A percentile compares a stretch with the other conserved stretches of the same genome.
Evolutionary conservation across 2,329 filamentous ascomycete species (phyloP).

Genomic region (Aspergillus bombycis): DNA sequence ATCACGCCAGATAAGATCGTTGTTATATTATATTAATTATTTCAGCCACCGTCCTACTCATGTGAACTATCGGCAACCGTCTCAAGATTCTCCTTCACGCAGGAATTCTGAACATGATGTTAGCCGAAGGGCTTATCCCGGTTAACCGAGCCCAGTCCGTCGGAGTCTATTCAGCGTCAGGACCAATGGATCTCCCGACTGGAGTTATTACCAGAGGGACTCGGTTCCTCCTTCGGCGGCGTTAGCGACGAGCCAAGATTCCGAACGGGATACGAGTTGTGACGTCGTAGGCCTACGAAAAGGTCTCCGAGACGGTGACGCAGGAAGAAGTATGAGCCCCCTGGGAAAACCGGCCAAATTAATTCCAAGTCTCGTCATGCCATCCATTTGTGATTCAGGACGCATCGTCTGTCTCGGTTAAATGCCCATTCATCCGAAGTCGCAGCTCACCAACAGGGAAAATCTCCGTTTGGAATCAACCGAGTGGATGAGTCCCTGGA

Average conservation of each 20-base stretch:
- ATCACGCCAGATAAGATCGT: not conserved
- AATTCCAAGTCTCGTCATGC: not conserved
- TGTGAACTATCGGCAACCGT: not conserved
- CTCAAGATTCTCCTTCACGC: too few species aligned
- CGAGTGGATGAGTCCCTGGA: constrained; percentile 16
- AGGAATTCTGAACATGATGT: not conserved
- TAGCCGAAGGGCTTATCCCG: not conserved
- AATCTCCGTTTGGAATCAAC: constrained; percentile 20
- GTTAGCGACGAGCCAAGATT: not conserved
- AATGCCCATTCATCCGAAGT: constrained; percentile 12
- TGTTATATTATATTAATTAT: not conserved
- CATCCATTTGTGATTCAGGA: not conserved
- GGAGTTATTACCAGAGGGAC: not conserved
- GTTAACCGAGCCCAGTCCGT: not conserved
- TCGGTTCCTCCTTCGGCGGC: not conserved
- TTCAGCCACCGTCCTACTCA: not conserved
- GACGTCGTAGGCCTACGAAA: not conserved
- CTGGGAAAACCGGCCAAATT: not conserved
- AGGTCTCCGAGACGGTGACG: not conserved
- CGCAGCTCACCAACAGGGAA: constrained; percentile 14
- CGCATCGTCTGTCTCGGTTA: constrained; percentile 11
- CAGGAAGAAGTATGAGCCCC: not conserved
- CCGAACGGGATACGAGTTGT: not conserved
- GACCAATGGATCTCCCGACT: not conserved
- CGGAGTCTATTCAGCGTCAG: not conserved